Evolutionary conservation across 139 green algal species (phyloP).

Genomic region (Chlamydomonas sp.): DNA sequence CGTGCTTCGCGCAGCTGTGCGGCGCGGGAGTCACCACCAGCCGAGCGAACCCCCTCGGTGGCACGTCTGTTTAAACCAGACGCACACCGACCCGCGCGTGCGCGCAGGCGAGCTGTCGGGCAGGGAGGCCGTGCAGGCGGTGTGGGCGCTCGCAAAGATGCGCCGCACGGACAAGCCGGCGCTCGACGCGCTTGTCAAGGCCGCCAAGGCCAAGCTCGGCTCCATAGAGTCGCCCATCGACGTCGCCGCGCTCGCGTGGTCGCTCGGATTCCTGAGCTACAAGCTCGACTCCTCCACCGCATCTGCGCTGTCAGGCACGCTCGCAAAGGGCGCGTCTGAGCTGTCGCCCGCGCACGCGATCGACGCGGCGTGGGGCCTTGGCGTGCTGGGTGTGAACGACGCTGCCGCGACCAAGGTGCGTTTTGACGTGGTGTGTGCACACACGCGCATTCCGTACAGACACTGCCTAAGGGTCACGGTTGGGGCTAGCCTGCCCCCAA

Average conservation of each 20-base stretch:
- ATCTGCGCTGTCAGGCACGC: slow-evolving; percentile 16
- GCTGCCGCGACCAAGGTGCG: slow-evolving; percentile 9
- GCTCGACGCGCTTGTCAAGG: slow-evolving; percentile 32
- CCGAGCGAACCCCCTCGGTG: too few species aligned
- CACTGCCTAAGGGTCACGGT: background rate
- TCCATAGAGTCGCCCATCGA: slow-evolving; percentile 27
- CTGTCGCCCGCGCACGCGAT: slow-evolving; percentile 27
- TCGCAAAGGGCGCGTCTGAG: slow-evolving; percentile 22
- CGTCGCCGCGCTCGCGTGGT: slow-evolving; percentile 38
- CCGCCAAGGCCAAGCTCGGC: slow-evolving; percentile 28
- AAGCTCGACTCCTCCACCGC: slow-evolving; percentile 29
- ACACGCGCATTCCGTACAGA: background rate
- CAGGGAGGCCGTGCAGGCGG: slow-evolving; percentile 25
- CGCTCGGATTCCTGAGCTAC: slow-evolving; percentile 27
- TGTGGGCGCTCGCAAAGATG: slow-evolving; percentile 44
- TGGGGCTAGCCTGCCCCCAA: too few species aligned
- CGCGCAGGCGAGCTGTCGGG: too few species aligned
- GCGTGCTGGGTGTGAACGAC: slow-evolving; percentile 25
- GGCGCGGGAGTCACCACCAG: too few species aligned
- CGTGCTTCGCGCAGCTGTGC: too few species aligned
- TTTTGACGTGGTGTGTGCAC: background rate
- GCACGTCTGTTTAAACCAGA: too few species aligned
- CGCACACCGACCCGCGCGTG: too few species aligned
- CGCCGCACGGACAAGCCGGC: slow-evolving; percentile 27
- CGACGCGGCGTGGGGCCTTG: slow-evolving; percentile 42